A percentile compares a stretch with the other conserved stretches of the same genome.
Evolutionary conservation across 176 grass and related monocot species (phyloP).

Genomic region (Echinochloa phyllopogon): DNA sequence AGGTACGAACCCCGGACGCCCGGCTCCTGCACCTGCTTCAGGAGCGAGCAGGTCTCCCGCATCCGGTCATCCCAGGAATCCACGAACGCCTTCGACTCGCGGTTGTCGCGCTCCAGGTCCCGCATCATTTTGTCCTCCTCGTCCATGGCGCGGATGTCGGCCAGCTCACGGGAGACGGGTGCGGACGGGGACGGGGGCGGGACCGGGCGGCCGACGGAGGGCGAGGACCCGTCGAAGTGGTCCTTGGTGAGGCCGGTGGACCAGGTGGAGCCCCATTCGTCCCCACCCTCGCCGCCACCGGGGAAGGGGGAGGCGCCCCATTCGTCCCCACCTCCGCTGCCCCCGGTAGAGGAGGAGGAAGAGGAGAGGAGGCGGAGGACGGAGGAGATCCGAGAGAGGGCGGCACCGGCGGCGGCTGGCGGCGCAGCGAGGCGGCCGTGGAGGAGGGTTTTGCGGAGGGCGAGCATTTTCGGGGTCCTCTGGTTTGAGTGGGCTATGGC

Average conservation of each 20-base stretch:
- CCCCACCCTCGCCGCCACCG: constrained; percentile 13
- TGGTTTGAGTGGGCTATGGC: constrained; percentile 42
- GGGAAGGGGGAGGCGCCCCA: constrained; percentile 55
- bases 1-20: constrained; percentile 78
- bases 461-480: constrained; percentile 52
- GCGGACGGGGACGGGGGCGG: constrained; percentile 11
- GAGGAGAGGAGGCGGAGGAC: constrained; percentile 47
- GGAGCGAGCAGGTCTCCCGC: constrained; percentile 66
- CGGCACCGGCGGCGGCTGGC: constrained; percentile 31
- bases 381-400: constrained; percentile 45
- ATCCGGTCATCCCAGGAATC: constrained; percentile 67
- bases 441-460: constrained; percentile 72
- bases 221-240: constrained; percentile 78
- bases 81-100: constrained; percentile 54
- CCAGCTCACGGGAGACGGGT: constrained; percentile 39
- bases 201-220: constrained; percentile 34
- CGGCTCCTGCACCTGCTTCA: constrained; percentile 86
- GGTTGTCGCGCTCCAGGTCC: constrained; percentile 46
- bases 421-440: constrained; percentile 54
- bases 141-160: constrained; percentile 60
- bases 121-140: constrained; percentile 59
- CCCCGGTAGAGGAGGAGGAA: constrained; percentile 7
- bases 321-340: constrained; percentile 47
- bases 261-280: constrained; percentile 86
- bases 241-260: constrained; percentile 88